Conservation (phyloP, 1,284 basidiomycete genomes). For the Cryptococcus sp. region DNA sequence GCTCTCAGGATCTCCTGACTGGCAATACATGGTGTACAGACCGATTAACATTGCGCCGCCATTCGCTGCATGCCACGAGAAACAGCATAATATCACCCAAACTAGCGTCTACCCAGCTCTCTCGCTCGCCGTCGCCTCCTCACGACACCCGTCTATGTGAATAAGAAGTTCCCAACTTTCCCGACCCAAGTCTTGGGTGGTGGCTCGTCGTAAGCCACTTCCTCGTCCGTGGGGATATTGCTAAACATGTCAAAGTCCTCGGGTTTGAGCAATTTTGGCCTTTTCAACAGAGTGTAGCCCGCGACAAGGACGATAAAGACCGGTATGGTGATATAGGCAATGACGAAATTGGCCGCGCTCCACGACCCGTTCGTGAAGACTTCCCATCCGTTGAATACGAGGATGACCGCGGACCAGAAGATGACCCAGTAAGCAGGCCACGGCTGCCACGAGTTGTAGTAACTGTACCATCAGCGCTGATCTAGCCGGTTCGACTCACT, state of each 20-base stretch:
- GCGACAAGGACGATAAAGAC: slow-evolving; percentile 21
- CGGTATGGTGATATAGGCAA: slow-evolving; percentile 34
- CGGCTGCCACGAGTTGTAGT: slow-evolving; percentile 29
- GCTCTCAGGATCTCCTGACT: no score
- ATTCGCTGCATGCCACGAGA: no score
- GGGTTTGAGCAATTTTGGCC: slow-evolving; percentile 57
- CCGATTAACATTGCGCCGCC: no score
- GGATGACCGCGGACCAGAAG: slow-evolving; percentile 21
- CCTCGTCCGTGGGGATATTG: slow-evolving; percentile 71
- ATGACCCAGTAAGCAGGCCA: slow-evolving; percentile 29
- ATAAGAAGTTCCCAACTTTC: slow-evolving; percentile 46
- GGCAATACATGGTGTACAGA: no score
- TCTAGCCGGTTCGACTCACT: slow-evolving; percentile 7
- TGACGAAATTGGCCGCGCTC: slow-evolving; percentile 28
- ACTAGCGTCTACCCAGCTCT: no score
- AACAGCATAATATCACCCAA: no score
- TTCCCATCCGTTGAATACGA: slow-evolving; percentile 36
- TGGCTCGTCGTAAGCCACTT: slow-evolving; percentile 63
- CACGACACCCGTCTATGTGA: slow-evolving; percentile 20
- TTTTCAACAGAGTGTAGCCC: slow-evolving; percentile 31
- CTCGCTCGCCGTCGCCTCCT: background rate
- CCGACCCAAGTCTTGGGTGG: slow-evolving; percentile 69
- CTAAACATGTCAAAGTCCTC: slow-evolving; percentile 79
- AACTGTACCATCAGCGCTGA: slow-evolving; percentile 4
- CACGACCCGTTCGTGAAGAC: slow-evolving; percentile 31